Base-by-base conservation (phyloP, 2,329 filamentous ascomycete species). In the Harringtonia aguacate region DNA sequence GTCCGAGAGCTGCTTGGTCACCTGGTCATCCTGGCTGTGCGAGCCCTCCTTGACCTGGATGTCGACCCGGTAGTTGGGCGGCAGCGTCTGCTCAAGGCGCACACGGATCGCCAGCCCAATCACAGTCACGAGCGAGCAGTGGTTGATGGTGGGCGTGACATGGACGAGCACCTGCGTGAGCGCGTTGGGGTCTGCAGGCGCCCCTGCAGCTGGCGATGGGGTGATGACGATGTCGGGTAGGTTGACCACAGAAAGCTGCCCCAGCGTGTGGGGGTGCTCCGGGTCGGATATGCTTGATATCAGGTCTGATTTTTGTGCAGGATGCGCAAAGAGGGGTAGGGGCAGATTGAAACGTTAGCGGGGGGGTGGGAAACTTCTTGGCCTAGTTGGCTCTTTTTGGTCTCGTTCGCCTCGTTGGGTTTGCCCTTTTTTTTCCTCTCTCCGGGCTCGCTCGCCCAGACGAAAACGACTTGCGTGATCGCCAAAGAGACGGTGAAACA, bases 211-310 rank as follows among this genome's bases (percentile, higher is more conserved):
- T 65, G 69, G 73, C 8, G 83, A 74, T 39, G 81, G 77, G 36
- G 69, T 70, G 53, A 98, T 86, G 56, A 78, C 73, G 55, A 98
- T 95, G 63, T 98, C 92, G 28, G 85, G 81, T n/a, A 98, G 79
- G 53, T 94, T 95, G 53, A 98, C 88, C 42, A 98, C 92, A 29
- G 89, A 88, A 34, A 98, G 74, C 56, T 92, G 88, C 49, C 89
- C 92, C 39, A 98, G 76, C 3, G 90, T 94, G 43, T 95, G 79
- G 31, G 92, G 92, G 59, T 98, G 92, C 66, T 98, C 92, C 2
- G 92, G 92, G 62, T 98, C 92, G 21, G 86, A 90, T 57, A 98
- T 95, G 54, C 85, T 84, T 50, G 88, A 86, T 55, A 98, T 92
- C 48, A 98, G 75, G 67, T 98, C 90, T 92, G 51, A 10, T 9